Conservation (phyloP, 2,329 filamentous ascomycete genomes). For the Colletotrichum godetiae region DNA sequence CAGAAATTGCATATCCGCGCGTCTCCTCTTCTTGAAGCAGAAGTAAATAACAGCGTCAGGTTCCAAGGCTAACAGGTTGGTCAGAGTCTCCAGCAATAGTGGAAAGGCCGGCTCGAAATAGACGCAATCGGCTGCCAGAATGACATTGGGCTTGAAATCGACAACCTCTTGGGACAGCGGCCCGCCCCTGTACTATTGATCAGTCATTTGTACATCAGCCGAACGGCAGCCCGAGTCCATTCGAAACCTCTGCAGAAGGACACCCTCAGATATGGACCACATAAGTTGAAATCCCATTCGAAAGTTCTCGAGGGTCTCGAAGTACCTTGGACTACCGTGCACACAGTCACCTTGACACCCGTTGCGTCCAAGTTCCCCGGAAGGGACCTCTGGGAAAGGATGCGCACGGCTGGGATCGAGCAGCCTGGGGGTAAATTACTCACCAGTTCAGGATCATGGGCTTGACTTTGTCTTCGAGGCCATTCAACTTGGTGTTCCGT, state of each 20-base stretch:
- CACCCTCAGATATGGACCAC: not conserved
- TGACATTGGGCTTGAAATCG: slow-evolving; percentile 75
- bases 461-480: slow-evolving; percentile 70
- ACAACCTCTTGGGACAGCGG: slow-evolving; percentile 64
- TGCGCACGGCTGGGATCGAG: slow-evolving; percentile 9
- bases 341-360: not conserved
- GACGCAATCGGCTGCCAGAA: slow-evolving; percentile 96
- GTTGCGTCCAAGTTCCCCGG: not conserved
- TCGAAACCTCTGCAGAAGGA: not conserved
- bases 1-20: slow-evolving; percentile 82
- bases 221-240: not conserved
- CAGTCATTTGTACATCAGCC: slow-evolving; percentile 22
- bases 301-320: not conserved
- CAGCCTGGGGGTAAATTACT: slow-evolving; percentile 42
- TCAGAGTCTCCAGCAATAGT: slow-evolving; percentile 81
- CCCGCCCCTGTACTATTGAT: slow-evolving; percentile 64
- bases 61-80: slow-evolving; percentile 79
- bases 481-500: slow-evolving; percentile 87
- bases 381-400: not conserved
- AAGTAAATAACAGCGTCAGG: slow-evolving; percentile 77
- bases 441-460: slow-evolving; percentile 86
- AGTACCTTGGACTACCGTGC: not conserved
- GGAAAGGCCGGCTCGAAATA: slow-evolving; percentile 98
- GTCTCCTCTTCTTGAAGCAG: slow-evolving; percentile 93
- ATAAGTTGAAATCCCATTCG: not conserved